Base-by-base conservation (phyloP, 345 rosid genomes). In the Eucalyptus victrix region DNA sequence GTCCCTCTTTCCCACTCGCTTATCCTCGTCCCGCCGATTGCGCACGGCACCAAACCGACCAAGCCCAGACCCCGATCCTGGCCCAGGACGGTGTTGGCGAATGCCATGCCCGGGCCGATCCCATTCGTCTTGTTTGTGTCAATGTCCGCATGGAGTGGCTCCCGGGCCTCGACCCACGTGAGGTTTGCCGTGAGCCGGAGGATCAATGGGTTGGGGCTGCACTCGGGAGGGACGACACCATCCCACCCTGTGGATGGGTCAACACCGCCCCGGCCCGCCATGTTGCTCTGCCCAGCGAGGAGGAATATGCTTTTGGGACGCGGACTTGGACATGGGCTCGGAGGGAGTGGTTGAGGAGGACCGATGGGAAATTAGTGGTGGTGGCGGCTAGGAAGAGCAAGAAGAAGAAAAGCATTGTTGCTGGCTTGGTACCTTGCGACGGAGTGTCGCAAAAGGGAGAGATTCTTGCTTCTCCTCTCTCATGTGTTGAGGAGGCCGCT, bases 231-330 rank as follows among this genome's bases (percentile, higher is more conserved):
- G 49, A 97, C 80, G 6, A 96, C 69, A 2, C 96, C 95, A 89
- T 97, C 99, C 99, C 99, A 91, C 3, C 92, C 92, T 19, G 47
- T 50, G 81, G 93, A 93, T 19, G 45, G 10, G 92, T 92, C 89
- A 91, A 97, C 97, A 6, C 98, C 97, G 18, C 99, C 99, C 16
- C 96, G 95, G 32, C 99, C 98, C 9, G 97, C 97, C 98, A 96
- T 97, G 95, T 97, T 97, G 95, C 99, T 97, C 90, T 97, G 99
- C 19, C 99, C 95, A 26, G 97, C 97, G 9, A 97, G 86, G 87
- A 97, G 89, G 91, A 97, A 94, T 60, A 97, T 88, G 89, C 92
- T 93, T 58, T 89, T 40, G 54, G 53, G 80, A 26, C 8, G n/a
- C 1, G 60, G 80, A 19, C 24, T 69, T 9, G 2, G 56, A 32